phyloP scores from a whole-genome alignment of 1,139 yeast species.

The Yamadazyma sp. region DNA sequence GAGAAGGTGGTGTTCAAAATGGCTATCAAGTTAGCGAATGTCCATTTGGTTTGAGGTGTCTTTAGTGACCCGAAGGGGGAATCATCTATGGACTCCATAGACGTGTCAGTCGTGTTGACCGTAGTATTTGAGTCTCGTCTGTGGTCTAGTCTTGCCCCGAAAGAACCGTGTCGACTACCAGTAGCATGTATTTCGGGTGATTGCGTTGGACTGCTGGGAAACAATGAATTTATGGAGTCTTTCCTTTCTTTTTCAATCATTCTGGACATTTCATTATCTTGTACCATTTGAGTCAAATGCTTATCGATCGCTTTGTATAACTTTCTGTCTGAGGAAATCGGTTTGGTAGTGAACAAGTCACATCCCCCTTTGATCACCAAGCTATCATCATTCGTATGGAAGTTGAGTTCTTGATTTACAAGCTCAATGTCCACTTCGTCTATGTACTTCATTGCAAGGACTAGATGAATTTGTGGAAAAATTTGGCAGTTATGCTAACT shows the following conservation, averaged over 20 bases:
- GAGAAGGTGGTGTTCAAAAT: slow-evolving; percentile 91
- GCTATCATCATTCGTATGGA: slow-evolving; percentile 84
- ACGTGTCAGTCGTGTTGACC: slow-evolving; percentile 17
- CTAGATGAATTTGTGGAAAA: background rate
- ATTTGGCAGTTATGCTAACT: no score
- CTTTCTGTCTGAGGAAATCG: slow-evolving; percentile 86
- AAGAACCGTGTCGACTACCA: slow-evolving; percentile 3
- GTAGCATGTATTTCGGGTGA: slow-evolving; percentile 20
- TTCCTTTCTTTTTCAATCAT: slow-evolving; percentile 43
- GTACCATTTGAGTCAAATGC: slow-evolving; percentile 66
- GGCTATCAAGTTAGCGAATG: slow-evolving; percentile 88
- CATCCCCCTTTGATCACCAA: slow-evolving; percentile 79
- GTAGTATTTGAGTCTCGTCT: slow-evolving; percentile 20
- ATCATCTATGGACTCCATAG: slow-evolving; percentile 36
- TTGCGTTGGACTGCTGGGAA: slow-evolving; percentile 34
- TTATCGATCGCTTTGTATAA: slow-evolving; percentile 84
- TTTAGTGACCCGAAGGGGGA: slow-evolving; percentile 96
- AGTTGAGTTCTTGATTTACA: slow-evolving; percentile 82
- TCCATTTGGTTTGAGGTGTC: slow-evolving; percentile 77
- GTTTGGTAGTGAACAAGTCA: slow-evolving; percentile 91
- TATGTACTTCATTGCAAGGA: slow-evolving; percentile 55
- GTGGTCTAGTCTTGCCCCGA: slow-evolving; percentile 13
- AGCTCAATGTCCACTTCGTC: slow-evolving; percentile 90
- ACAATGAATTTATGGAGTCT: slow-evolving; percentile 34
- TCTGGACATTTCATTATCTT: slow-evolving; percentile 51